Evolutionary conservation across 2,329 filamentous ascomycete genomes (phyloP).

Genomic region (Emmonsia crescens): DNA sequence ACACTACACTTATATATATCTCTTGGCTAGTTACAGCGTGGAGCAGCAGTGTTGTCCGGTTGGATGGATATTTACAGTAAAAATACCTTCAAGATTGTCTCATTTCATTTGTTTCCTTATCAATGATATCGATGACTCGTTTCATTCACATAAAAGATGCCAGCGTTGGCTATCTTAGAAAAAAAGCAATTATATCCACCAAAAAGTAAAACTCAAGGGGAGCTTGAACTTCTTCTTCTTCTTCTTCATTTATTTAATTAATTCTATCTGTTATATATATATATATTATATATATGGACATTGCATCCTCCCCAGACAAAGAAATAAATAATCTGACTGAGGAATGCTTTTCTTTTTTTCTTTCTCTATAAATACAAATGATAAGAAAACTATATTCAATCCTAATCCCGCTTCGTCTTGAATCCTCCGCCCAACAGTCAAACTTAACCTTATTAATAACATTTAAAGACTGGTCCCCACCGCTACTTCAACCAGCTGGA

Average conservation of each 20-base stretch:
- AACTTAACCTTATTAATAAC: background rate
- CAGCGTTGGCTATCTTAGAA: background rate
- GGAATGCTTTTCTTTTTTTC: no score
- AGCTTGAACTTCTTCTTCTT: no score
- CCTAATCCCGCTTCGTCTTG: no score
- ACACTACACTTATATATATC: background rate
- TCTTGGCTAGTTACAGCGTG: background rate
- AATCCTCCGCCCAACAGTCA: background rate
- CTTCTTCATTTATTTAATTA: no score
- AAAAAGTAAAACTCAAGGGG: no score
- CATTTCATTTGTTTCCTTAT: no score
- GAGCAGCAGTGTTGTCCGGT: background rate
- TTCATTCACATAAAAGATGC: background rate
- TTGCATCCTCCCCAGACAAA: background rate
- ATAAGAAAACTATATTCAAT: no score
- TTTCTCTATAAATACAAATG: no score
- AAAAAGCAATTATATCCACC: background rate
- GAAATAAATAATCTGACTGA: background rate
- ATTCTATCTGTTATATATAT: background rate
- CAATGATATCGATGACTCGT: background rate
- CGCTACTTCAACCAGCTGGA: no score
- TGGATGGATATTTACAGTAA: background rate
- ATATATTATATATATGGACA: background rate
- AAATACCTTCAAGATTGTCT: no score
- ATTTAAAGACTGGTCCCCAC: no score